phyloP scores from a whole-genome alignment of 164 flowering plant species.

The Tetrastigma voinierianum region DNA sequence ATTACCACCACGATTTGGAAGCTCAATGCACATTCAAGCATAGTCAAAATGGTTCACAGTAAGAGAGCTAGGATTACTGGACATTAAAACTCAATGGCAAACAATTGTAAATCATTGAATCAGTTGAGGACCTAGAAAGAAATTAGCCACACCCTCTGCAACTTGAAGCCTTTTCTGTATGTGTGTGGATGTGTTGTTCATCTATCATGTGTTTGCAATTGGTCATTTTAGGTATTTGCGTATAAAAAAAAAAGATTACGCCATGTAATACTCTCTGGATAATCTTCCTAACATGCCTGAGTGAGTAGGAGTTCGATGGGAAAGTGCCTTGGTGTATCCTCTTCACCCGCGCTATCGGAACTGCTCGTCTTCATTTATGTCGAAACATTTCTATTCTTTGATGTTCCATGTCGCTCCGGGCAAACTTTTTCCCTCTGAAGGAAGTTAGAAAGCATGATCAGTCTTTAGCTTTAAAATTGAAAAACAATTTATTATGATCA shows the following conservation, averaged over 20 bases:
- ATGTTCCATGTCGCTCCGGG: constrained; percentile 39
- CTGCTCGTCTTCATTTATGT: constrained; percentile 55
- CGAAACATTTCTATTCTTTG: constrained; percentile 47
- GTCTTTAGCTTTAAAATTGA: neutral
- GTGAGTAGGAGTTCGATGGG: constrained; percentile 76
- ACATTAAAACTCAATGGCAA: too few relatives aligned
- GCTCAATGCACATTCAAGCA: too few relatives aligned
- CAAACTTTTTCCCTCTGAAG: constrained; percentile 52
- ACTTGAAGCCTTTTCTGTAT: too few relatives aligned
- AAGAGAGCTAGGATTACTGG: too few relatives aligned
- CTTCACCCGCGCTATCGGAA: constrained; percentile 68
- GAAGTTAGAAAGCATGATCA: neutral
- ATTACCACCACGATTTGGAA: too few relatives aligned
- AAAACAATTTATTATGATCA: neutral
- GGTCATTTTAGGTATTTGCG: too few relatives aligned
- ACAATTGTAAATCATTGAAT: too few relatives aligned
- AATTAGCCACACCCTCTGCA: too few relatives aligned
- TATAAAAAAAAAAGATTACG: neutral
- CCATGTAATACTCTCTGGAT: neutral
- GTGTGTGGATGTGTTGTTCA: too few relatives aligned
- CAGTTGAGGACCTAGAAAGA: too few relatives aligned
- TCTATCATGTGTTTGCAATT: too few relatives aligned
- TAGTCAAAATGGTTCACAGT: too few relatives aligned
- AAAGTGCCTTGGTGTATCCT: constrained; percentile 63
- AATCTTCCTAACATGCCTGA: constrained; percentile 51